phyloP scores from a whole-genome alignment of 371 early-diverging fungal species.

The Umbelopsis sp. region DNA sequence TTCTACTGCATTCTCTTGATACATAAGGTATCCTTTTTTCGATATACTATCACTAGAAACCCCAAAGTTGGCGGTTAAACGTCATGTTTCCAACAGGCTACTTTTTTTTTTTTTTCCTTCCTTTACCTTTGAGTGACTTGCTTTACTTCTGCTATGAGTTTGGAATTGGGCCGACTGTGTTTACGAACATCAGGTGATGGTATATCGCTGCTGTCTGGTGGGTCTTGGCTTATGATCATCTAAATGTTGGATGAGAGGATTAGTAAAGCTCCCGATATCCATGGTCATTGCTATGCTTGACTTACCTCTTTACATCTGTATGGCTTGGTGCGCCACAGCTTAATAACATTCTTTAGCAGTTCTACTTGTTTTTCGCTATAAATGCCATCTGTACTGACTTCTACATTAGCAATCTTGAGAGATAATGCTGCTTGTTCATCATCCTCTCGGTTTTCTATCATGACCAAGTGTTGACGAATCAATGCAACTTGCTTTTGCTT shows the following conservation, averaged over 20 bases:
- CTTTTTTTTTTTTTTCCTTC: neutral
- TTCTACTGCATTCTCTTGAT: constrained; percentile 60
- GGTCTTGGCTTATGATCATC: constrained; percentile 56
- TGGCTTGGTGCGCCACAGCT: constrained; percentile 53
- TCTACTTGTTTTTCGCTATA: constrained; percentile 28
- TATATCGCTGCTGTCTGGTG: constrained; percentile 44
- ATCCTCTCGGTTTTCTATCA: neutral
- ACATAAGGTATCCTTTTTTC: constrained; percentile 63
- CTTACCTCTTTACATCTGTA: constrained; percentile 58
- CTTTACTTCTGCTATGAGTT: constrained; percentile 62
- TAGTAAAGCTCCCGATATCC: too few relatives aligned
- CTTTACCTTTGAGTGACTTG: constrained; percentile 58
- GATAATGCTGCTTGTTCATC: neutral
- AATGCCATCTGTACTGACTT: constrained; percentile 15
- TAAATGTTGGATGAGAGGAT: constrained; percentile 16
- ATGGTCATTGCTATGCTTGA: too few relatives aligned
- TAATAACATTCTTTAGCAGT: constrained; percentile 42
- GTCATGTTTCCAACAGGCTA: too few relatives aligned
- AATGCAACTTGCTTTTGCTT: constrained; percentile 52
- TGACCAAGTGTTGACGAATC: constrained; percentile 38
- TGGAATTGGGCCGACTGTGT: constrained; percentile 32
- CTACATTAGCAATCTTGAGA: neutral
- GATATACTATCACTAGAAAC: constrained; percentile 55
- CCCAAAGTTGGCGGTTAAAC: too few relatives aligned
- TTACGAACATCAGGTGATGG: constrained; percentile 40